Conservation (phyloP, 345 rosid species). For the Eutrema yunnanense region DNA sequence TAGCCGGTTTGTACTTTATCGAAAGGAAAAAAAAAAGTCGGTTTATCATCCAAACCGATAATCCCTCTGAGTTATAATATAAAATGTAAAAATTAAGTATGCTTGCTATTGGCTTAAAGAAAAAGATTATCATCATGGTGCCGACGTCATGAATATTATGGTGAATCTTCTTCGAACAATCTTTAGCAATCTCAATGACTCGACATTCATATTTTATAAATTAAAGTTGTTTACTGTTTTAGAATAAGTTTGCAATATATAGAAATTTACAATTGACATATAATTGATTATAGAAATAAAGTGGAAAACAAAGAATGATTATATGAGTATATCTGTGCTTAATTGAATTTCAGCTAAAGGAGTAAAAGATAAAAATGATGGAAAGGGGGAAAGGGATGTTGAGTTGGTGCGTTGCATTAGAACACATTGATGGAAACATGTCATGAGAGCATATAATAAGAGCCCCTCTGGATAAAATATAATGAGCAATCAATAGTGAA, state of each 20-base stretch:
- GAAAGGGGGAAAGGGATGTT: conserved; percentile 42
- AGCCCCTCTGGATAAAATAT: conserved; percentile 10
- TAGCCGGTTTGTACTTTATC: too few species aligned
- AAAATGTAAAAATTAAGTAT: not conserved
- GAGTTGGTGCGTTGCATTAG: conserved; percentile 56
- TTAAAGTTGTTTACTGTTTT: not conserved
- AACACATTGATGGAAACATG: conserved; percentile 40
- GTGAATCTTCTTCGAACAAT: not conserved
- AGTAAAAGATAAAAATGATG: conserved; percentile 48
- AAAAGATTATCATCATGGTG: not conserved
- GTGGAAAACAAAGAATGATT: conserved; percentile 36
- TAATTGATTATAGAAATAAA: not conserved
- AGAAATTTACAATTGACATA: not conserved
- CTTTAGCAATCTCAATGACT: not conserved
- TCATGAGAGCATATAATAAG: conserved; percentile 32
- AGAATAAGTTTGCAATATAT: not conserved
- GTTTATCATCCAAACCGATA: not conserved
- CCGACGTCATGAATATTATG: not conserved
- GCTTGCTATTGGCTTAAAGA: not conserved
- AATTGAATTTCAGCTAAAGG: conserved; percentile 10
- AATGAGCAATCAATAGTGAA: conserved; percentile 22
- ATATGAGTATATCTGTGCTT: conserved; percentile 25
- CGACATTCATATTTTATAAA: too few species aligned
- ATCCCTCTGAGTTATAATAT: not conserved
- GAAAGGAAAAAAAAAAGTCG: too few species aligned